Base-by-base conservation (phyloP, 176 grass and related monocot genomes). In the Oryza glumipatula region DNA sequence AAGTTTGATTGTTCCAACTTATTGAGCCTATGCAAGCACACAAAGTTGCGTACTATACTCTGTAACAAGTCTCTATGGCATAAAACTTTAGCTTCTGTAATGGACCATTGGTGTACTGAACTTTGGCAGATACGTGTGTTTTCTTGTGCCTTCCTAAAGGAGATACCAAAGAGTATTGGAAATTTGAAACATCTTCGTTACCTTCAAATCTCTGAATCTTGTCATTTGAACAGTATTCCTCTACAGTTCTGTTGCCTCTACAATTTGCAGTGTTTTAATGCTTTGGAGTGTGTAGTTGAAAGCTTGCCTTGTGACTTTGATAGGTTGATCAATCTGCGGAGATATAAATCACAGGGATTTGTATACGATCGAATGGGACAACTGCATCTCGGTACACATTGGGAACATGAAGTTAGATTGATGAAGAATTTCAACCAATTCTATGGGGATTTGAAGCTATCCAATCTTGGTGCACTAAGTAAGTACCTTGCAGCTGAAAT, bases 171-270 rank as follows among this genome's bases (percentile, higher is more conserved):
- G 11, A 68, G 63, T 49, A 84, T 76, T 4, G n/a, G 32, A 4
- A 52, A 68, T 15, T 4, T 28, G 72, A 76, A 76, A 33, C 72
- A 43, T 28, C 82, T 84, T 41, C 72, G 82, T 13, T 84, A 52
- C 82, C 60, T 84, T 56, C 0, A 41, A 23, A 76, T 67, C 19
- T 11, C 12, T 0, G 0, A 7, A 5, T 0, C 0, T 8, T 10
- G 10, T 41, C 0, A 0, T 74, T 16, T 36, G 0, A 38, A 41
- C 12, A 24, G 7, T 0, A 19, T 84, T 48, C 47, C 47, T 14
- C 12, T 4, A 48, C 3, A 14, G 12, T 11, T 48, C 11, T 48
- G 47, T 48, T 3, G 12, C 12, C 47, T 48, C 47, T 48, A 48
- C 4, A 48, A 48, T 14, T 48, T 48, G 47, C 47, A 48, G 47